These are phyloP conservation scores for Rhizoclosmatium globosum DNA, from an alignment of 192 early-diverging fungal species.

Conservation along the genomic window DNA sequence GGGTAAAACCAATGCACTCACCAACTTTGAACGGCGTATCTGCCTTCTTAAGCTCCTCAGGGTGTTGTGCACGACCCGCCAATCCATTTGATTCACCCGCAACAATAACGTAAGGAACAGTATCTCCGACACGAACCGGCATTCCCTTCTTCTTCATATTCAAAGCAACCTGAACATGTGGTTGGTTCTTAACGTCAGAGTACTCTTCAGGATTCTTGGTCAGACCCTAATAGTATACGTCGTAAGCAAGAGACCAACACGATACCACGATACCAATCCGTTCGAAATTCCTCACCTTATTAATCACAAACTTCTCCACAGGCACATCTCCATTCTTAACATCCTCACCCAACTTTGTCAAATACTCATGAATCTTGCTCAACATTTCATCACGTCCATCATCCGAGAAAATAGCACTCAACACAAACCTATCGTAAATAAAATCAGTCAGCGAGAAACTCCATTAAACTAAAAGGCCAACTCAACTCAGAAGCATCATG, in stretches of 20 bases:
- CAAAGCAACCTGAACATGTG: constrained; percentile 96
- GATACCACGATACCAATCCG: not conserved
- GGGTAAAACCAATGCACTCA: constrained; percentile 32
- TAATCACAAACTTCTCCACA: constrained; percentile 88
- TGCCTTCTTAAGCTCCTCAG: constrained; percentile 75
- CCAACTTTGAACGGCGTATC: constrained; percentile 58
- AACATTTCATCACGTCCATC: constrained; percentile 76
- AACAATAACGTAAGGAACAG: constrained; percentile 93
- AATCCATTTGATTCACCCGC: constrained; percentile 56
- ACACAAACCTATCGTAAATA: constrained; percentile 48
- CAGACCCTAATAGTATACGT: constrained; percentile 62
- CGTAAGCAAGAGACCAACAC: not conserved
- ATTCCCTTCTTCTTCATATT: constrained; percentile 75
- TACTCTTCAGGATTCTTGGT: constrained; percentile 94
- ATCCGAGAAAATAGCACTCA: constrained; percentile 70
- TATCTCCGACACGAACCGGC: constrained; percentile 82
- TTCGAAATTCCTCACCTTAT: constrained; percentile 70
- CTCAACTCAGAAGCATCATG: constrained; percentile 79
- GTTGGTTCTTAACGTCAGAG: constrained; percentile 84
- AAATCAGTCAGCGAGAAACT: not conserved
- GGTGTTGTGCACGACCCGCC: constrained; percentile 83
- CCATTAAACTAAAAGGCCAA: constrained; percentile 27
- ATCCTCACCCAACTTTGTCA: constrained; percentile 72
- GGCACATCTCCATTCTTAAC: constrained; percentile 75
- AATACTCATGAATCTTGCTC: constrained; percentile 79